These are phyloP conservation scores for Barnettozyma sp. DNA, from an alignment of 805 yeast species.

Conservation along the genomic window DNA sequence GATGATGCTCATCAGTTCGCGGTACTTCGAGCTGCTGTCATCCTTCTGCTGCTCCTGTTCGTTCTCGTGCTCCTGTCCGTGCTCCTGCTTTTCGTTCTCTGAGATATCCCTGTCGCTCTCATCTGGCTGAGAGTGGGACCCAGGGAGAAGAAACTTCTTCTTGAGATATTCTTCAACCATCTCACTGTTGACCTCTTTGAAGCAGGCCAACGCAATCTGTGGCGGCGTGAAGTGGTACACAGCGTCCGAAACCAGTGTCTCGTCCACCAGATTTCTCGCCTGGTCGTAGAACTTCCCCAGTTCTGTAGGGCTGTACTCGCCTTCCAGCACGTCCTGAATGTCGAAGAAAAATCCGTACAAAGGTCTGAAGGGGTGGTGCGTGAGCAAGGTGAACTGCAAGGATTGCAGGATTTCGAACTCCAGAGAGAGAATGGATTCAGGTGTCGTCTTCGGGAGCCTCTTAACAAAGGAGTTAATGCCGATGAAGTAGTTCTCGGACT, in stretches of 20 bases:
- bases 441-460: conserved; percentile 59
- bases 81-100: conserved; percentile 9
- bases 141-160: conserved; percentile 59
- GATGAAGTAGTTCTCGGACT: conserved; percentile 85
- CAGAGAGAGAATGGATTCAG: conserved; percentile 61
- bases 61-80: conserved; percentile 6
- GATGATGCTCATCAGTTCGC: conserved; percentile 40
- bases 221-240: conserved; percentile 83
- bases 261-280: conserved; percentile 59
- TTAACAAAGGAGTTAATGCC: conserved; percentile 74
- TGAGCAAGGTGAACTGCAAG: conserved; percentile 69
- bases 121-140: no score
- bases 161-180: conserved; percentile 61
- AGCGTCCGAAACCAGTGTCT: conserved; percentile 70
- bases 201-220: conserved; percentile 86
- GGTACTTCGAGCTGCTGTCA: conserved; percentile 24
- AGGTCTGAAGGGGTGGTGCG: conserved; percentile 85
- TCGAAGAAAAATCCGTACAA: conserved; percentile 94
- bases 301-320: conserved; percentile 41
- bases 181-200: conserved; percentile 58
- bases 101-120: no score
- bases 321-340: conserved; percentile 52
- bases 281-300: conserved; percentile 65
- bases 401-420: conserved; percentile 75
- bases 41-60: conserved; percentile 7